Evolutionary conservation across 192 early-diverging fungal genomes (phyloP).

Genomic region (Linnemannia exigua): DNA sequence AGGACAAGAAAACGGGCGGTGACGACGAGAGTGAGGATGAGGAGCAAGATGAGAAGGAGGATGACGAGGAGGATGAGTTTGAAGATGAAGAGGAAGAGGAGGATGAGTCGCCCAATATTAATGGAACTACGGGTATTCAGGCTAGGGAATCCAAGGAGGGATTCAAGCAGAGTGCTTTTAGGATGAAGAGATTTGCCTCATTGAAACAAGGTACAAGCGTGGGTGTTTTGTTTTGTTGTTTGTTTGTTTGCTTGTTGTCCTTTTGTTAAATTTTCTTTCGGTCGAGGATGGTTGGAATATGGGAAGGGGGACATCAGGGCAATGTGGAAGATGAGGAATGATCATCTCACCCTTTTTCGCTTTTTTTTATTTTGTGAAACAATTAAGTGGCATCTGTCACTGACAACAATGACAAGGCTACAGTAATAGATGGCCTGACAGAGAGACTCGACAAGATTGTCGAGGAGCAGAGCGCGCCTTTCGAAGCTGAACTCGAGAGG

Average conservation of each 20-base stretch:
- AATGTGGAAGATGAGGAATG: not conserved
- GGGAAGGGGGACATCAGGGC: not conserved
- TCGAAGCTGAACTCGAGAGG: not conserved
- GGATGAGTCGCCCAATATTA: not conserved
- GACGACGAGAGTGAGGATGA: not conserved
- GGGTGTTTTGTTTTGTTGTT: not conserved
- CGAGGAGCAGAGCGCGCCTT: not conserved
- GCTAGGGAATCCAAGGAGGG: not conserved
- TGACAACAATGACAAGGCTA: not conserved
- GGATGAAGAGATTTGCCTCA: not conserved
- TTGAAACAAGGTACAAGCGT: not conserved
- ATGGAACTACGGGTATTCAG: not conserved
- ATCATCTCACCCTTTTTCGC: not conserved
- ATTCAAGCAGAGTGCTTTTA: not conserved
- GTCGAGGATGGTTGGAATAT: not conserved
- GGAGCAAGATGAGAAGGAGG: not conserved
- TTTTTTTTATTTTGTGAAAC: not conserved
- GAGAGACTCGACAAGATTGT: slow-evolving; percentile 1
- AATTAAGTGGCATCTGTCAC: not conserved
- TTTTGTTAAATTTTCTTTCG: not conserved
- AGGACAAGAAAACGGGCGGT: not conserved
- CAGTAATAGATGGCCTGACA: not conserved
- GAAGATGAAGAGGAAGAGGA: not conserved
- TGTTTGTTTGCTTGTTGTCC: not conserved
- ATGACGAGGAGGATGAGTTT: not conserved